phyloP scores from a whole-genome alignment of 2,329 filamentous ascomycete genomes.

The Claviceps arundinis region DNA sequence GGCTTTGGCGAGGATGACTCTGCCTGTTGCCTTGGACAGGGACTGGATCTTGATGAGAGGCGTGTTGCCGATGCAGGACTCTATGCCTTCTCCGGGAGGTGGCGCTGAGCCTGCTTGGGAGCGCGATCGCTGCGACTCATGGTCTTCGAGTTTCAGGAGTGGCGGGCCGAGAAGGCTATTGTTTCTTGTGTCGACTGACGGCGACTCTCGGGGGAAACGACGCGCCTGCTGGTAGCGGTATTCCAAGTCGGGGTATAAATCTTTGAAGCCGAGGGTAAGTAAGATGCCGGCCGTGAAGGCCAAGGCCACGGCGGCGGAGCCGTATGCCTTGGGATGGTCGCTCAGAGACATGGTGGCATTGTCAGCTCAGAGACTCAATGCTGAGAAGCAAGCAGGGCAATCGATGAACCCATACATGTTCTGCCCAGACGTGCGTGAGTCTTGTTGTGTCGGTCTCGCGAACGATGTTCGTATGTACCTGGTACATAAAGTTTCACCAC shows the following conservation, averaged over 20 bases:
- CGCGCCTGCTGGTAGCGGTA: constrained; percentile 40
- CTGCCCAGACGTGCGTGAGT: not conserved
- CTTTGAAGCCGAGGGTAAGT: constrained; percentile 65
- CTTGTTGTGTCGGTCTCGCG: too few species aligned
- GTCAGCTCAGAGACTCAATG: not conserved
- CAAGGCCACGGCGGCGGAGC: constrained; percentile 50
- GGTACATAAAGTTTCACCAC: not conserved
- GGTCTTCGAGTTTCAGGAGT: constrained; percentile 43
- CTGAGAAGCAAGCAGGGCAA: not conserved
- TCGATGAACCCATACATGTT: not conserved
- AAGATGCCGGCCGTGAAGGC: constrained; percentile 70
- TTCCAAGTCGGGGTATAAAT: constrained; percentile 65
- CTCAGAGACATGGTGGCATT: constrained; percentile 39
- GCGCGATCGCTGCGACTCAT: constrained; percentile 23
- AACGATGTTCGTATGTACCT: too few species aligned
- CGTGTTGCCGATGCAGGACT: constrained; percentile 86
- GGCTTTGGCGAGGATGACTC: constrained; percentile 82
- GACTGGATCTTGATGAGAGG: constrained; percentile 77
- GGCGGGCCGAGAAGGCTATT: constrained; percentile 30
- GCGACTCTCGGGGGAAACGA: constrained; percentile 7
- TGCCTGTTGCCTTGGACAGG: constrained; percentile 74
- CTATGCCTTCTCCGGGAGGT: constrained; percentile 53
- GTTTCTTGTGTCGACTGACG: constrained; percentile 18
- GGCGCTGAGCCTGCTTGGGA: not conserved
- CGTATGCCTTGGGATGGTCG: constrained; percentile 48